These are phyloP conservation scores for Globisporangium radiosum DNA, from an alignment of 352 stramenopile genomes.

Conservation along the genomic window DNA sequence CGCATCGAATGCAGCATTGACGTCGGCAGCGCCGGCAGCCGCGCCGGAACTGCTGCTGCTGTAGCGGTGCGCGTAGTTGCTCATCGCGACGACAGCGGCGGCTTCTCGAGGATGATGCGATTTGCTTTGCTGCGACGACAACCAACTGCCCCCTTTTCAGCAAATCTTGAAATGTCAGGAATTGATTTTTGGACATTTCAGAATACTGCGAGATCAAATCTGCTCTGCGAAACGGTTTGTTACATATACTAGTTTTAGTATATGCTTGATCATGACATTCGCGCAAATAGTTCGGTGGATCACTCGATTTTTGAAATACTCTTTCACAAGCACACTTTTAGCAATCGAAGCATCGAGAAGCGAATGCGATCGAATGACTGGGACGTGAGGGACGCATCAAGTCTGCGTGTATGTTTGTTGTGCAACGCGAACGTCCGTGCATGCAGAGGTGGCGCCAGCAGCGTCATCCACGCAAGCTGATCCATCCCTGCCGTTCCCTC, in stretches of 20 bases:
- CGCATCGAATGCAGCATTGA: conserved; percentile 24
- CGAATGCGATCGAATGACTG: neutral
- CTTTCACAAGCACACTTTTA: neutral
- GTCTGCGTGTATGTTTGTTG: too few species aligned
- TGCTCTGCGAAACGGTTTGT: neutral
- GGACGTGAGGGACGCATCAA: too few species aligned
- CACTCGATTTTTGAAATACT: neutral
- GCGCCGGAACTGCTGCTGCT: neutral
- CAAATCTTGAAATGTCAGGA: neutral
- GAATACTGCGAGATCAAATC: too few species aligned
- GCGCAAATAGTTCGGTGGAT: neutral
- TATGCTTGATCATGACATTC: neutral
- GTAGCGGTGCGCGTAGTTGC: neutral
- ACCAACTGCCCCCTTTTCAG: neutral
- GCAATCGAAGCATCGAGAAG: neutral
- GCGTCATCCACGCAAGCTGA: too few species aligned
- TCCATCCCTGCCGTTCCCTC: neutral
- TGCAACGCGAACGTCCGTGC: too few species aligned
- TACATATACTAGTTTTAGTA: neutral
- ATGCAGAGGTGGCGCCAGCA: too few species aligned
- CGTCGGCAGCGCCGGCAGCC: neutral
- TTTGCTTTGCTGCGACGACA: neutral
- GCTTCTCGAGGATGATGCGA: neutral
- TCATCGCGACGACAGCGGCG: neutral
- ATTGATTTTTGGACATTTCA: neutral